phyloP scores from a whole-genome alignment of 768 basidiomycete genomes.

The Podaxis rugospora region DNA sequence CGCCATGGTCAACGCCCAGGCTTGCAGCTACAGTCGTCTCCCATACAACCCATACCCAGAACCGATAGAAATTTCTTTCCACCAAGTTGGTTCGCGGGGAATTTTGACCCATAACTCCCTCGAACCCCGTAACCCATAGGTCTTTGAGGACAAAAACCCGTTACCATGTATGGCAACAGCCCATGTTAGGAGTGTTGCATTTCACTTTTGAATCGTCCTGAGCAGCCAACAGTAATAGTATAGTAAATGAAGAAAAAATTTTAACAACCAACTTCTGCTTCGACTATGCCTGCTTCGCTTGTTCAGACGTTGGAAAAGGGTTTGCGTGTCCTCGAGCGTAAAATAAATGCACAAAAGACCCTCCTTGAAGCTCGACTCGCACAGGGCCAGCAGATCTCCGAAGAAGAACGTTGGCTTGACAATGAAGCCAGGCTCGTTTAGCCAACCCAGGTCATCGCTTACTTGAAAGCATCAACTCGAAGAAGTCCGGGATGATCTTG shows the following conservation, averaged over 20 bases:
- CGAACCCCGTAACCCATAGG: neutral
- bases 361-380: too few species aligned
- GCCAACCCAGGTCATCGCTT: too few species aligned
- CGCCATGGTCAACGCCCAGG: too few species aligned
- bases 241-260: neutral
- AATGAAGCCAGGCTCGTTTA: neutral
- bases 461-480: too few species aligned
- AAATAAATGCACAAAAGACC: neutral
- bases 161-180: neutral
- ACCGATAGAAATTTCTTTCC: too few species aligned
- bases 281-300: neutral
- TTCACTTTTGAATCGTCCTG: neutral
- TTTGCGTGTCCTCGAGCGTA: neutral
- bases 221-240: neutral
- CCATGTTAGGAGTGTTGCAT: neutral
- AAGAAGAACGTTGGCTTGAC: neutral
- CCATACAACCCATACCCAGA: too few species aligned
- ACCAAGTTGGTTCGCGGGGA: conserved; percentile 3
- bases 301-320: neutral
- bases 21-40: too few species aligned
- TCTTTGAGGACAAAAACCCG: neutral
- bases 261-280: neutral
- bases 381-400: neutral
- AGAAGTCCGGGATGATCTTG: too few species aligned
- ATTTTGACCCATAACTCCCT: conserved; percentile 1